Conservation (phyloP, 2,329 filamentous ascomycete genomes). For the Alternaria triticimaculans region DNA sequence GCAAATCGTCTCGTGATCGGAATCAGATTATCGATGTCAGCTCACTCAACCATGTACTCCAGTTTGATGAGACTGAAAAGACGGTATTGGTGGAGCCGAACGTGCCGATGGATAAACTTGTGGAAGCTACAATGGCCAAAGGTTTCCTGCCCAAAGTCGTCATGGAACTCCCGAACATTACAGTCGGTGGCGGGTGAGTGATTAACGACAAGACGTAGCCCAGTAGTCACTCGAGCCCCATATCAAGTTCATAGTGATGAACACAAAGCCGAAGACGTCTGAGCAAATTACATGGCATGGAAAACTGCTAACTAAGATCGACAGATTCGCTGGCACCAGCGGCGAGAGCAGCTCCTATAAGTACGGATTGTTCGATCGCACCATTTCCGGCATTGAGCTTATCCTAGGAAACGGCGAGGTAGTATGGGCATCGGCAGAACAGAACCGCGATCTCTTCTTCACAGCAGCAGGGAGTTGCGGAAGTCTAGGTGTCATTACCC, state of each 20-base stretch:
- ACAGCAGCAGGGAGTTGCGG: conserved; percentile 67
- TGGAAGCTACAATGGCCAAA: conserved; percentile 62
- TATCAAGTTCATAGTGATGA: background rate
- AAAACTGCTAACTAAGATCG: conserved; percentile 1
- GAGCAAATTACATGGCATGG: background rate
- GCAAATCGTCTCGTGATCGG: conserved; percentile 51
- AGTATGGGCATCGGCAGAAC: conserved; percentile 54
- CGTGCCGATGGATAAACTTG: conserved; percentile 70
- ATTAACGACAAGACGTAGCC: background rate
- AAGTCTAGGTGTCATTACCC: conserved; percentile 66
- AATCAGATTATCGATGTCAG: conserved; percentile 58
- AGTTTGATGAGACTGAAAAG: conserved; percentile 51
- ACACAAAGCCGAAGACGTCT: background rate
- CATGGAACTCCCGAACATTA: conserved; percentile 76
- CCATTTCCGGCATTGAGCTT: conserved; percentile 68
- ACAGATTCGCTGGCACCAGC: conserved; percentile 66
- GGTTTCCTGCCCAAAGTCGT: conserved; percentile 69
- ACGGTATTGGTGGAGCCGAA: conserved; percentile 69
- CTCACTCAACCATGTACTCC: conserved; percentile 55
- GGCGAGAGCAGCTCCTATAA: conserved; percentile 72
- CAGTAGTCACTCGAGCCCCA: background rate
- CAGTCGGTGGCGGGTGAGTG: conserved; percentile 64
- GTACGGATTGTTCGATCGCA: conserved; percentile 71
- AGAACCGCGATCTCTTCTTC: conserved; percentile 62
- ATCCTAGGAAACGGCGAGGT: conserved; percentile 66